Base-by-base conservation (phyloP, 2,329 filamentous ascomycete genomes). In the Colletotrichum kahawae region DNA sequence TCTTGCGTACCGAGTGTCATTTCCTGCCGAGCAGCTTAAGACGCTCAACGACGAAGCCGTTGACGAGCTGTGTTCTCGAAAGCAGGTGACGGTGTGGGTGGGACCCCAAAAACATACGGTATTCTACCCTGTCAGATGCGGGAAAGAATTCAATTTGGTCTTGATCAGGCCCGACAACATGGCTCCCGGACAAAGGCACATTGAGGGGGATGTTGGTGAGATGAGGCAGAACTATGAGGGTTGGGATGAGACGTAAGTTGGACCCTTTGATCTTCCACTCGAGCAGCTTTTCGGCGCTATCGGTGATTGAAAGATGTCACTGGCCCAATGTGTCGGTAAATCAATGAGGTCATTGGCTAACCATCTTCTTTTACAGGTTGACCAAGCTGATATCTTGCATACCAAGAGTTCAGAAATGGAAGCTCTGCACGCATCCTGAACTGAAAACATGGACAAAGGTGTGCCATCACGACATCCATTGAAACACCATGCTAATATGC, bases 391-490 rank as follows among this genome's bases (percentile, higher is more conserved):
- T 76, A 4, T 74, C 70, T 7, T 36, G 36, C 48, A 64, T 70
- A 24, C 24, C 65, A 24, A 12, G 36, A 8, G 74, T 76, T 4
- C 66, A 74, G n/a, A 76, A 76, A 38, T 76, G 74, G 74, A 74
- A 63, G 57, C 59, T 69, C 4, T 65, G 70, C 34, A 69, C 65
- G 18, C 74, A 65, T 4, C 36, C 70, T 1, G 38, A 57, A 27
- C 18, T 76, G 16, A 31, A 63, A 16, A 54, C 31, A 2, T 60
- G 34, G 65, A 74, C 65, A 18, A 76, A 38, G 33, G 73, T 75
- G 7, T 12, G 54, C 7, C 13, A 67, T 27, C 16, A 18, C 13
- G n/a, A 24, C 24, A 38, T 2, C 1, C 12, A 13, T n/a, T 7
- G 1, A 4, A 16, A 16, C n/a, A 7, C 13, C 57, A 51, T 14